These are phyloP conservation scores for Acaromyces ingoldii DNA, from an alignment of 1,284 basidiomycete species.

Conservation along the genomic window DNA sequence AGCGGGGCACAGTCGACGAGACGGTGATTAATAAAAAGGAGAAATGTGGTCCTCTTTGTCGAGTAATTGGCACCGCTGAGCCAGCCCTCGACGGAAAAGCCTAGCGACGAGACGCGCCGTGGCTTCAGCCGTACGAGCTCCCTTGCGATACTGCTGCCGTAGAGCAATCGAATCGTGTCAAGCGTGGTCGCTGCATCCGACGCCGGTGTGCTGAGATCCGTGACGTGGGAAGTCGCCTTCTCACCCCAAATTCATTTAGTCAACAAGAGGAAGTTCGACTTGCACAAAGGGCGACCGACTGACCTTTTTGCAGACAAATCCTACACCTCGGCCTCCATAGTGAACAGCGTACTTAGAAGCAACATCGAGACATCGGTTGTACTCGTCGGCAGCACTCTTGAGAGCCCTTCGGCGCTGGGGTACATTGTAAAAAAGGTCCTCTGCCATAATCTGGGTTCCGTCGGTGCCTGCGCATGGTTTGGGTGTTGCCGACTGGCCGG, in stretches of 20 bases:
- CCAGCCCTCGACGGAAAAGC: constrained; percentile 58
- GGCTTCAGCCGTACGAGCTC: constrained; percentile 62
- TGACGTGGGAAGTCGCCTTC: constrained; percentile 27
- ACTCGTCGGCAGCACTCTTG: constrained; percentile 82
- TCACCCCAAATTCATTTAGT: neutral
- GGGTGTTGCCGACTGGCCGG: constrained; percentile 54
- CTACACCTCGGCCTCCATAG: constrained; percentile 57
- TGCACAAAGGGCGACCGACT: neutral
- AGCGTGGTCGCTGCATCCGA: constrained; percentile 59
- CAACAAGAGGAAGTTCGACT: neutral
- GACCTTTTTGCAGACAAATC: constrained; percentile 63
- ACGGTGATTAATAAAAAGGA: constrained; percentile 97
- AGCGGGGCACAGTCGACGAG: constrained; percentile 84
- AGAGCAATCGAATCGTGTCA: constrained; percentile 74
- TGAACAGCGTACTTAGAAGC: constrained; percentile 78
- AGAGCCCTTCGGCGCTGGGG: constrained; percentile 82
- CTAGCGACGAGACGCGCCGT: constrained; percentile 24
- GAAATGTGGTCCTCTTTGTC: constrained; percentile 74
- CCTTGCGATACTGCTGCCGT: constrained; percentile 73
- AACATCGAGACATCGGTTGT: constrained; percentile 83
- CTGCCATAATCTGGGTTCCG: constrained; percentile 86
- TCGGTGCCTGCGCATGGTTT: constrained; percentile 89
- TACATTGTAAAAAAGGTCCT: constrained; percentile 93
- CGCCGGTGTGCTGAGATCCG: constrained; percentile 75
- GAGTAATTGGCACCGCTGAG: constrained; percentile 86